Evolutionary conservation across 2,329 filamentous ascomycete species (phyloP).

Genomic region (Paecilomyces niveus): DNA sequence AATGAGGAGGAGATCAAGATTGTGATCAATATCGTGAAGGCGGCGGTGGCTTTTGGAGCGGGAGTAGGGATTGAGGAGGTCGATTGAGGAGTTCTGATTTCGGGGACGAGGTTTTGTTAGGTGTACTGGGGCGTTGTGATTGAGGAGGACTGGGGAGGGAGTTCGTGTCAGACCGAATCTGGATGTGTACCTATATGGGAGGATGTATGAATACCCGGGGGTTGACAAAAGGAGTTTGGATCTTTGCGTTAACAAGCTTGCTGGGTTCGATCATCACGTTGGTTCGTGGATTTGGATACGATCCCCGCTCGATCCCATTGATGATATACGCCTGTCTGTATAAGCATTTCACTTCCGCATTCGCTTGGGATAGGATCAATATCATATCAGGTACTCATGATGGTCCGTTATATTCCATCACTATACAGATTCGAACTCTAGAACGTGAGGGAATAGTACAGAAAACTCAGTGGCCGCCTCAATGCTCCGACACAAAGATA

Average conservation of each 20-base stretch:
- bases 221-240: neutral
- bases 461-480: neutral
- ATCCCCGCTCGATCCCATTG: neutral
- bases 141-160: neutral
- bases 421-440: neutral
- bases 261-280: too few relatives aligned
- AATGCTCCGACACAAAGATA: slow-evolving; percentile 83
- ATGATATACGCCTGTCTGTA: neutral
- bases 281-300: neutral
- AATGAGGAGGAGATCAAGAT: slow-evolving; percentile 58
- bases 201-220: neutral
- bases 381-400: neutral
- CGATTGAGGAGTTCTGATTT: neutral
- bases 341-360: neutral
- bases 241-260: too few relatives aligned
- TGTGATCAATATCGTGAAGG: slow-evolving; percentile 60
- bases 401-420: neutral
- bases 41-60: slow-evolving; percentile 21
- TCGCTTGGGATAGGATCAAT: neutral
- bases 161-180: neutral
- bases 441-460: neutral
- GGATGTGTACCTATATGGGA: neutral
- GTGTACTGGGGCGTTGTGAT: too few relatives aligned
- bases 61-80: neutral
- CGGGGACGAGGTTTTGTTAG: neutral